Evolutionary conservation across 768 basidiomycete species (phyloP).

Genomic region (Suillus tomentosus): DNA sequence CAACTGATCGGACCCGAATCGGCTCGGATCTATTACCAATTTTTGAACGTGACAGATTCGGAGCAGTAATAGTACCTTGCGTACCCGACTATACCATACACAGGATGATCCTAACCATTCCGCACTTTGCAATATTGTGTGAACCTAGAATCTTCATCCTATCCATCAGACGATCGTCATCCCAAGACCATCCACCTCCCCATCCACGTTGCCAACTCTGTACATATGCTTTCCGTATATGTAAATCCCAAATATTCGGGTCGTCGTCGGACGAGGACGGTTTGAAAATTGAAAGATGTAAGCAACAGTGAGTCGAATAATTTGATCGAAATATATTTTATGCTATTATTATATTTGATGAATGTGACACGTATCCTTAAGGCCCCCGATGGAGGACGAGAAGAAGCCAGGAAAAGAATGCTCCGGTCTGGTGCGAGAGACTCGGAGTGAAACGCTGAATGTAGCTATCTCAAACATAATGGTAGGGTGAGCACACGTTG

Average conservation of each 20-base stretch:
- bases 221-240: conserved; percentile 65
- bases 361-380: conserved; percentile 54
- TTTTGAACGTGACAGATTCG: background rate
- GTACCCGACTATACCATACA: background rate
- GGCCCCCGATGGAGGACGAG: conserved; percentile 62
- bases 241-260: conserved; percentile 63
- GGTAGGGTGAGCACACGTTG: too few relatives aligned
- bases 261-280: conserved; percentile 62
- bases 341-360: background rate
- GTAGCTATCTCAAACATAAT: conserved; percentile 60
- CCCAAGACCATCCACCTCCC: conserved; percentile 57
- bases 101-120: background rate
- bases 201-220: conserved; percentile 67
- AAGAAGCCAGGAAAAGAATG: conserved; percentile 63
- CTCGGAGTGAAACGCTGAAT: conserved; percentile 34
- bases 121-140: too few relatives aligned
- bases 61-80: too few relatives aligned
- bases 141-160: background rate
- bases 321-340: background rate
- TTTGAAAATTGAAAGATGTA: conserved; percentile 23
- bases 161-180: background rate
- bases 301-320: background rate
- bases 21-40: conserved; percentile 18
- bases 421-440: conserved; percentile 63
- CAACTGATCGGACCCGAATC: conserved; percentile 16